Conservation (phyloP, 495 filamentous ascomycete genomes). For the Halenospora varia region DNA sequence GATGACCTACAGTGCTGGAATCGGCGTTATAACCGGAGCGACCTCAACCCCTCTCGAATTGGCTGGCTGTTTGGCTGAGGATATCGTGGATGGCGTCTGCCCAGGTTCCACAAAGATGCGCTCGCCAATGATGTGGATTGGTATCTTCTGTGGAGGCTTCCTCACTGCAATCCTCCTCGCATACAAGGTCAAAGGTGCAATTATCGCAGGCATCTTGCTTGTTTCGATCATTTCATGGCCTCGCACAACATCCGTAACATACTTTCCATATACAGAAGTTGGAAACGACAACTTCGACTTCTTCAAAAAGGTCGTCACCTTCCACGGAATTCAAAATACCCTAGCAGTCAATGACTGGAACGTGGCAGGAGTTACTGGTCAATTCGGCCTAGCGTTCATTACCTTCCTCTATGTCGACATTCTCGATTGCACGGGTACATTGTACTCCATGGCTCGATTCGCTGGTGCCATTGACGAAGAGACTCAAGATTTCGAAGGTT, state of each 20-base stretch:
- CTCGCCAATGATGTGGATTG: slow-evolving; percentile 74
- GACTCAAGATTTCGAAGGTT: slow-evolving; percentile 76
- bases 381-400: slow-evolving; percentile 75
- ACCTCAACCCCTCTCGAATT: slow-evolving; percentile 57
- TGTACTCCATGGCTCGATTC: slow-evolving; percentile 82
- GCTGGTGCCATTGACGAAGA: slow-evolving; percentile 66
- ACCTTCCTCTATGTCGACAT: slow-evolving; percentile 88
- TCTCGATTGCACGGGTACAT: slow-evolving; percentile 68
- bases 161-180: slow-evolving; percentile 73
- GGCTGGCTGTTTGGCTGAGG: slow-evolving; percentile 52
- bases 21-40: slow-evolving; percentile 64
- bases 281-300: slow-evolving; percentile 70
- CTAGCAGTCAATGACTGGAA: slow-evolving; percentile 67
- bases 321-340: slow-evolving; percentile 65
- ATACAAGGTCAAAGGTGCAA: slow-evolving; percentile 78
- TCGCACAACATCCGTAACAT: slow-evolving; percentile 64
- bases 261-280: slow-evolving; percentile 65
- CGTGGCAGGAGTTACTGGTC: slow-evolving; percentile 48
- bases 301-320: slow-evolving; percentile 78
- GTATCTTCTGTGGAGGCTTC: slow-evolving; percentile 77
- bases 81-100: neutral
- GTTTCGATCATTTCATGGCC: slow-evolving; percentile 87
- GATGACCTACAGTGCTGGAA: slow-evolving; percentile 72
- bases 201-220: slow-evolving; percentile 73
- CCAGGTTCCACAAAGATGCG: slow-evolving; percentile 61